A percentile compares a stretch with the other conserved stretches of the same genome.
These are phyloP conservation scores for Pholiota adiposa DNA, from an alignment of 1,284 basidiomycete genomes.

Conservation along the genomic window DNA sequence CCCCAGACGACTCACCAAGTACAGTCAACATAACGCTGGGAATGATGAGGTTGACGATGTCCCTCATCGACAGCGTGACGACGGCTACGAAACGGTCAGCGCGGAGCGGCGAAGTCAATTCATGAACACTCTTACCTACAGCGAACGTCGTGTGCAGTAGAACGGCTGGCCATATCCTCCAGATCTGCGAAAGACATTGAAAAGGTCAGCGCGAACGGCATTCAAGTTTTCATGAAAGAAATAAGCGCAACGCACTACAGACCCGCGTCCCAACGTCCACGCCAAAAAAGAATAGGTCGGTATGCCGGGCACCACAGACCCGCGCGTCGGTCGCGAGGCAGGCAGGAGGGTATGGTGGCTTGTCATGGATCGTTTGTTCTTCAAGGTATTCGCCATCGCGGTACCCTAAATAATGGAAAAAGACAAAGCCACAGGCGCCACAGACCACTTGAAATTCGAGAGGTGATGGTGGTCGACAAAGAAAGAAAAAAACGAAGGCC, in stretches of 20 bases:
- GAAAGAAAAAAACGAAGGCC: not conserved
- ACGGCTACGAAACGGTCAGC: slow-evolving; percentile 36
- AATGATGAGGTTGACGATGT: slow-evolving; percentile 46
- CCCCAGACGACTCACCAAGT: slow-evolving; percentile 44
- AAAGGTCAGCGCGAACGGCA: not conserved
- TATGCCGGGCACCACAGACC: slow-evolving; percentile 24
- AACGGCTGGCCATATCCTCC: slow-evolving; percentile 72
- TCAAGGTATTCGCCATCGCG: not conserved
- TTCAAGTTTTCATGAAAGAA: not conserved
- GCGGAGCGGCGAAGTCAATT: too few species aligned
- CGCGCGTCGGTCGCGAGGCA: slow-evolving; percentile 25
- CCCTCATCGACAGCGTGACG: slow-evolving; percentile 47
- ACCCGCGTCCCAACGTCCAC: slow-evolving; percentile 66
- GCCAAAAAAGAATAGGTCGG: slow-evolving; percentile 43
- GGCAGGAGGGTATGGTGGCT: slow-evolving; percentile 29
- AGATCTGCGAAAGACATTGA: slow-evolving; percentile 52
- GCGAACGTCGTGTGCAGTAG: slow-evolving; percentile 63
- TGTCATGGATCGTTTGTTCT: slow-evolving; percentile 22
- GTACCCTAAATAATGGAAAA: too few species aligned
- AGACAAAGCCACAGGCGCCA: too few species aligned
- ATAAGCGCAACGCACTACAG: slow-evolving; percentile 44
- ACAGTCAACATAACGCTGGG: slow-evolving; percentile 65
- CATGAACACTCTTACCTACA: slow-evolving; percentile 38
- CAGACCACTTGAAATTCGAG: too few species aligned
- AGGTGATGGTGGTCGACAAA: not conserved